Percentiles rank a stretch among this genome's conserved stretches.
These are phyloP conservation scores for Sporobolus alterniflorus DNA, from an alignment of 202 grass and related monocot genomes.

Conservation along the genomic window DNA sequence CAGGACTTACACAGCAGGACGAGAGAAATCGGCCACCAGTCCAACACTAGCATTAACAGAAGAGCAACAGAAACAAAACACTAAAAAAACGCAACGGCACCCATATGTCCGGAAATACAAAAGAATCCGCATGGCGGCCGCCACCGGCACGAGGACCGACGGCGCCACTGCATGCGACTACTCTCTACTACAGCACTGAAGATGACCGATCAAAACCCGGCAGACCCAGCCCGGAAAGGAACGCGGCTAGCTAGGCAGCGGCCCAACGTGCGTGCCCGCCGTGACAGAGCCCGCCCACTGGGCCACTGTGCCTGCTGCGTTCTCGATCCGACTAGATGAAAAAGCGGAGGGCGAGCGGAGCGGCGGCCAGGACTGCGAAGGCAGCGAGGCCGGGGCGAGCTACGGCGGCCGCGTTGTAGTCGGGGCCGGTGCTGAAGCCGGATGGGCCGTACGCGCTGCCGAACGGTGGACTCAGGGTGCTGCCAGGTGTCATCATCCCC, in stretches of 20 bases:
- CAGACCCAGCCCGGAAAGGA: background rate
- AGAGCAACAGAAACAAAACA: background rate
- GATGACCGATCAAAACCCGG: slow-evolving; percentile 17
- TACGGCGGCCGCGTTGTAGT: slow-evolving; percentile 33
- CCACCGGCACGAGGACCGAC: background rate
- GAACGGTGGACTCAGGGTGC: slow-evolving; percentile 44
- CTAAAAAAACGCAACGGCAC: background rate
- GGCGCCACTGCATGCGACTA: background rate
- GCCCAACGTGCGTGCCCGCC: too few species aligned
- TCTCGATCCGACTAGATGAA: too few species aligned
- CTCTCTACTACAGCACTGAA: background rate
- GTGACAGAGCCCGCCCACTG: too few species aligned
- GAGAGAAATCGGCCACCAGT: too few species aligned
- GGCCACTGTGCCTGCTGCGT: too few species aligned
- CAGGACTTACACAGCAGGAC: too few species aligned
- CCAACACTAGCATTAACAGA: background rate
- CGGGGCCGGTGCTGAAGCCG: slow-evolving; percentile 5
- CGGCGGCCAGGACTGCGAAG: background rate
- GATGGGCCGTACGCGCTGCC: slow-evolving; percentile 52
- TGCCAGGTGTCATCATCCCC: slow-evolving; percentile 7
- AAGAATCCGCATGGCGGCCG: slow-evolving; percentile 47
- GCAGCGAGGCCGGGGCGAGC: background rate
- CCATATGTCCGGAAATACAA: slow-evolving; percentile 39
- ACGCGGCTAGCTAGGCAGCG: background rate
- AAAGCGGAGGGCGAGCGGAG: background rate